These are phyloP conservation scores for Periglandula ipomoeae DNA, from an alignment of 2,329 filamentous ascomycete species.

Conservation along the genomic window DNA sequence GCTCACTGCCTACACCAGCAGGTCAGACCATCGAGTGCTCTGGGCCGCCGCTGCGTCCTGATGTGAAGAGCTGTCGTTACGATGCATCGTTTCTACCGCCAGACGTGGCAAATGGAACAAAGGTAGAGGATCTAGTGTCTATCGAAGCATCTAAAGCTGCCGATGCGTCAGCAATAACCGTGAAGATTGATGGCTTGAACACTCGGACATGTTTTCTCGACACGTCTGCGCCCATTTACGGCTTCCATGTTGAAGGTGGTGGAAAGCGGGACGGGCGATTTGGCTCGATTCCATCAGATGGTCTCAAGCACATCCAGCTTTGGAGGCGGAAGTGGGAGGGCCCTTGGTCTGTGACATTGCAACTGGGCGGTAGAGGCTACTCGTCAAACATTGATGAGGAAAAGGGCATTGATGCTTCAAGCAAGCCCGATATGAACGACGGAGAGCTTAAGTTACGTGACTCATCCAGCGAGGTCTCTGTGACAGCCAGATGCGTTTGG, in stretches of 20 bases:
- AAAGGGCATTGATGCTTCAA: background rate
- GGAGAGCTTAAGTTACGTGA: constrained; percentile 11
- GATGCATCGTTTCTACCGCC: constrained; percentile 52
- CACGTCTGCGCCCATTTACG: constrained; percentile 58
- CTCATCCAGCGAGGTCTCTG: constrained; percentile 34
- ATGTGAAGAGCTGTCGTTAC: constrained; percentile 60
- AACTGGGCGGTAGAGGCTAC: constrained; percentile 13
- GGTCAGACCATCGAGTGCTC: constrained; percentile 51
- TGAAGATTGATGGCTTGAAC: constrained; percentile 62
- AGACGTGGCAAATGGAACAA: constrained; percentile 43
- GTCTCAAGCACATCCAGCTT: constrained; percentile 60
- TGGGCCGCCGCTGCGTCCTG: constrained; percentile 25
- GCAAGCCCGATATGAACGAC: background rate
- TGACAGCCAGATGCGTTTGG: constrained; percentile 73
- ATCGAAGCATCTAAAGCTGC: constrained; percentile 33
- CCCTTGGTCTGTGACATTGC: constrained; percentile 55
- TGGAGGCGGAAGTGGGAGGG: constrained; percentile 77
- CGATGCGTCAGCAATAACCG: constrained; percentile 41
- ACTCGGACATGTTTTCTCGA: constrained; percentile 70
- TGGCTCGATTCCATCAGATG: constrained; percentile 50
- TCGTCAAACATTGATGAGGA: background rate
- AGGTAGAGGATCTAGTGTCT: constrained; percentile 49
- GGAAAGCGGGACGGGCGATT: constrained; percentile 54
- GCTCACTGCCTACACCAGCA: constrained; percentile 59
- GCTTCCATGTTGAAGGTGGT: constrained; percentile 55